These are phyloP conservation scores for Typha latifolia DNA, from an alignment of 176 grass and related monocot genomes.

Conservation along the genomic window DNA sequence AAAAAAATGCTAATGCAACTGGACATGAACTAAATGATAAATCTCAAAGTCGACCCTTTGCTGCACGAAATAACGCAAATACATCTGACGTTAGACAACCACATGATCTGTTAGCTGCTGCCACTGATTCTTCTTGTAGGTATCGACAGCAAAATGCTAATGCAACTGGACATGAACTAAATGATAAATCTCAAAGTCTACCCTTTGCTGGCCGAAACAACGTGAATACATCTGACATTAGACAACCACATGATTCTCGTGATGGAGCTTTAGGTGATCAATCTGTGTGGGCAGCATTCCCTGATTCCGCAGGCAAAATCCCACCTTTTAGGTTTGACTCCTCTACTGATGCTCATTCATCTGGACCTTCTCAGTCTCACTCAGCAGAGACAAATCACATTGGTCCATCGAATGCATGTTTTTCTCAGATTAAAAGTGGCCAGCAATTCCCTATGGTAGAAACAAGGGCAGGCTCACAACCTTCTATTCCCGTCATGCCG, in stretches of 20 bases:
- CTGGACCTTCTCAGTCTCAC: constrained; percentile 1
- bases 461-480: constrained; percentile 2
- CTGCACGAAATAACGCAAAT: constrained; percentile 1
- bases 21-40: constrained; percentile 2
- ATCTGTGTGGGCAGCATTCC: no score
- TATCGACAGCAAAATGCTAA: background rate
- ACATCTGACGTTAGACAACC: background rate
- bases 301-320: no score
- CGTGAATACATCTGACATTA: background rate
- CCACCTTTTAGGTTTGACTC: no score
- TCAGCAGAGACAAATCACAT: constrained; percentile 8
- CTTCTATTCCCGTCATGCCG: constrained; percentile 5
- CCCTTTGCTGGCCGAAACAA: constrained; percentile 4
- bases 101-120: background rate
- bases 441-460: constrained; percentile 7
- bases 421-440: constrained; percentile 10
- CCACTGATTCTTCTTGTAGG: constrained; percentile 4
- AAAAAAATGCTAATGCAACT: background rate
- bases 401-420: background rate
- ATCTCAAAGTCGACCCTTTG: constrained; percentile 4
- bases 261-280: no score
- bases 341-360: background rate
- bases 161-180: background rate
- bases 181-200: constrained; percentile 1
- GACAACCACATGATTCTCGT: no score